phyloP scores from a whole-genome alignment of 2,329 filamentous ascomycete genomes.

The Penicillium sp. region DNA sequence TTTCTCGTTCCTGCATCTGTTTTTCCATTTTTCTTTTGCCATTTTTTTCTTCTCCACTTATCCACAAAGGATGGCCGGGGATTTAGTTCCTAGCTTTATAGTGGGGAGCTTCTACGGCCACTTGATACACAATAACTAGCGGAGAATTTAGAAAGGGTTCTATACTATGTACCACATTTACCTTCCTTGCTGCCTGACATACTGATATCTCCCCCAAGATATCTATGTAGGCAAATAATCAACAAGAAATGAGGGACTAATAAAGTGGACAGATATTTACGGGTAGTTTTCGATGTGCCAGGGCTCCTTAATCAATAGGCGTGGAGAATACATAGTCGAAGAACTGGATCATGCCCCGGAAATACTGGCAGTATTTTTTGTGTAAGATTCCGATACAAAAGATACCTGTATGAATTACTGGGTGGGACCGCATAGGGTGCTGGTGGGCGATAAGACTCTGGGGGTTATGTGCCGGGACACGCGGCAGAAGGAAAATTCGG shows the following conservation, averaged over 20 bases:
- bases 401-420: background rate
- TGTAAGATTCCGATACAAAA: background rate
- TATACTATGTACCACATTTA: too few species aligned
- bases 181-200: too few species aligned
- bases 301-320: too few species aligned
- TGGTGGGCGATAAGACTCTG: background rate
- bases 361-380: background rate
- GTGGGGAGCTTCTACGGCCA: conserved; percentile 18
- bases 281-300: too few species aligned
- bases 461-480: background rate
- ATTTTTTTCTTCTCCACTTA: conserved; percentile 24
- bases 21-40: conserved; percentile 23
- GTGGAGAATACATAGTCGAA: too few species aligned
- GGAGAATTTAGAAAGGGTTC: background rate
- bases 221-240: too few species aligned
- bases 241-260: too few species aligned
- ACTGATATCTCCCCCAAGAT: too few species aligned
- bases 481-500: background rate
- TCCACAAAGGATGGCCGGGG: conserved; percentile 31
- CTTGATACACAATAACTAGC: conserved; percentile 4
- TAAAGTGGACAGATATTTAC: too few species aligned
- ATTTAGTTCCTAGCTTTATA: conserved; percentile 30
- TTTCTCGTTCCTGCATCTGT: conserved; percentile 28
- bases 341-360: background rate
- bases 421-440: background rate